Evolutionary conservation across 768 basidiomycete species (phyloP), one percentile per base, ranked within the genome.

Genomic region (Favolaschia claudopus): DNA sequence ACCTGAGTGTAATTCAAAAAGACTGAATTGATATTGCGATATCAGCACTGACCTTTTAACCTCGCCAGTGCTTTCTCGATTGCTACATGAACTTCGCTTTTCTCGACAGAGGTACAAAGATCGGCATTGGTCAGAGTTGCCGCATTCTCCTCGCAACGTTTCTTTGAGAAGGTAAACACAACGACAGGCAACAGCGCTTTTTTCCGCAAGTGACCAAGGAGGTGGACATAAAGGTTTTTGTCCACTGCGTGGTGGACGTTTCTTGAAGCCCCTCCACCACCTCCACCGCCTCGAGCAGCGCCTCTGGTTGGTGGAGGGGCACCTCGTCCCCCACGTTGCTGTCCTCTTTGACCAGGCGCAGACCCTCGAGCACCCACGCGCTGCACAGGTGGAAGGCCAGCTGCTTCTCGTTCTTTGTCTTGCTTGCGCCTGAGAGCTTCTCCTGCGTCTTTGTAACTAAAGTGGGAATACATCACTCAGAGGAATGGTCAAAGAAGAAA

Each of bases 381-480:
- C 66, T 93, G 92, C 0, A 95, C 87, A 6, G 95, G 94, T 7
- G 89, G 87, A 31, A 98, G 74, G 0, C 97, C 97, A 2, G 94
- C 94, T 0, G 95, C 95, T 76, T 99, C 95, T 46, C 97, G 85
- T 72, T 99, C 96, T 72, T 98, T 99, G 71, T 99, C 97, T 73
- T 99, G 97, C 76, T 99, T 99, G 33, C 96, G 84, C 47, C 88
- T 85, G 19, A 96, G 77, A 3, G 96, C 89, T 64, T 98, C 95
- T 15, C 87, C 86, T 0, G 97, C 97, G 33, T 91, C 89, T 70
- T 94, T 93, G 77, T 95, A 96, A 13, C 96, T 96, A 61, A 38
- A 19, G 1, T 29, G 50, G 22, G 50, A 24, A 37, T 13, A 57
- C 45, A 60, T 52, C 42, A 39, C 49, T 20, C 15, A 14, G 48